These are phyloP conservation scores for Colletotrichum limetticola DNA, from an alignment of 2,329 filamentous ascomycete genomes.

Conservation along the genomic window DNA sequence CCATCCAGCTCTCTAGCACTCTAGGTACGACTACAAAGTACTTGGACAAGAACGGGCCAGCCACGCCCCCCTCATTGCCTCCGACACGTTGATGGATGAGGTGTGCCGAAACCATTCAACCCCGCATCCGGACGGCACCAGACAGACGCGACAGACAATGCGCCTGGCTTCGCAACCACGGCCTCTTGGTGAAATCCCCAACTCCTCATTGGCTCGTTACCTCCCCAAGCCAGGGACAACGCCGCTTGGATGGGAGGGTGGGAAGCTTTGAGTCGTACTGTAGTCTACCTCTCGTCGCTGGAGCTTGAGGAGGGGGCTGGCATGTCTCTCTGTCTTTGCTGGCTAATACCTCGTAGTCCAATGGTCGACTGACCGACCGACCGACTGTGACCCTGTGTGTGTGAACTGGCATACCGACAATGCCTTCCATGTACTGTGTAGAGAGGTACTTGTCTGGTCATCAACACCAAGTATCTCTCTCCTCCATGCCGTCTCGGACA, in stretches of 20 bases:
- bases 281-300: not conserved
- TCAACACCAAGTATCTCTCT: slow-evolving; percentile 13
- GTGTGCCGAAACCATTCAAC: slow-evolving; percentile 31
- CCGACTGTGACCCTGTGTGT: slow-evolving; percentile 5
- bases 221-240: slow-evolving; percentile 16
- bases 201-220: slow-evolving; percentile 21
- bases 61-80: slow-evolving; percentile 4
- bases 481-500: slow-evolving; percentile 5
- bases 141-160: slow-evolving; percentile 31
- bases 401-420: slow-evolving; percentile 2
- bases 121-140: slow-evolving; percentile 34
- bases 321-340: not conserved
- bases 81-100: slow-evolving; percentile 30
- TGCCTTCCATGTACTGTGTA: not conserved
- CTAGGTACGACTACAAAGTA: not conserved
- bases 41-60: not conserved
- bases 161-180: slow-evolving; percentile 28
- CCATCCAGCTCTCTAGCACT: not conserved
- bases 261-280: slow-evolving; percentile 26
- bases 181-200: slow-evolving; percentile 1
- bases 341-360: not conserved
- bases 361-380: slow-evolving; percentile 7
- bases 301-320: not conserved
- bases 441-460: slow-evolving; percentile 11
- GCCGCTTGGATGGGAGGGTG: slow-evolving; percentile 28